A percentile compares a stretch with the other conserved stretches of the same genome.
These are phyloP conservation scores for Comarum palustre DNA, from an alignment of 306 rosid species.

Conservation along the genomic window DNA sequence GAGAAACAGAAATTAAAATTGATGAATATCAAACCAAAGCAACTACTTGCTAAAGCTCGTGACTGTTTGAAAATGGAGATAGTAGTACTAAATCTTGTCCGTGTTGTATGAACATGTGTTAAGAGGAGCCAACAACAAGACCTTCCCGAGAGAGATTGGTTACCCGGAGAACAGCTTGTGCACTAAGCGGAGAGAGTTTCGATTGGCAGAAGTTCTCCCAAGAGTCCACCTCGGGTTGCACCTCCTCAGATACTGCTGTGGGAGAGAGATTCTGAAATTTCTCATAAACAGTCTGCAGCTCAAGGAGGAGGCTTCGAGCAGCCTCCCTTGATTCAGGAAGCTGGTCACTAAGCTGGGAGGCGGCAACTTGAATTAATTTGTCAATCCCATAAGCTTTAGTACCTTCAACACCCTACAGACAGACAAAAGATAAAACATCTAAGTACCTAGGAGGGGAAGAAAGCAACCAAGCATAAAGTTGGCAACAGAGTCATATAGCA, in stretches of 20 bases:
- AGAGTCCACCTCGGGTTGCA: conserved; percentile 47
- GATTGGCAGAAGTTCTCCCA: conserved; percentile 92
- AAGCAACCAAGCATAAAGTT: background rate
- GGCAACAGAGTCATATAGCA: background rate
- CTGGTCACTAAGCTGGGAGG: conserved; percentile 88
- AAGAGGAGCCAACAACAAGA: conserved; percentile 1
- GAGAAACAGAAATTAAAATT: background rate
- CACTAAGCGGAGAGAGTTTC: conserved; percentile 83
- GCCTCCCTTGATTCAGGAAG: conserved; percentile 99
- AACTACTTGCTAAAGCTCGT: conserved; percentile 34
- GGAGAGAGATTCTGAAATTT: conserved; percentile 46
- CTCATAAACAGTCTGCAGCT: conserved; percentile 73
- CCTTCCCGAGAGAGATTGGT: conserved; percentile 6
- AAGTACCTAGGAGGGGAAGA: background rate
- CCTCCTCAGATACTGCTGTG: conserved; percentile 28
- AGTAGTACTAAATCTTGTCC: conserved; percentile 20
- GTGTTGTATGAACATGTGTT: background rate
- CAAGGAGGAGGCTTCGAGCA: conserved; percentile 76
- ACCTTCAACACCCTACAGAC: conserved; percentile 80
- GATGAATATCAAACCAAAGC: conserved; percentile 43
- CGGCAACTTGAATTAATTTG: conserved; percentile 85
- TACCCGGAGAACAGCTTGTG: conserved; percentile 91
- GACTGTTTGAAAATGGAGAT: conserved; percentile 21
- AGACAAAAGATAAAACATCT: conserved; percentile 12
- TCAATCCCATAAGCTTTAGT: conserved; percentile 81